Base-by-base conservation (phyloP, 75 land plant species). In the Sequoiadendron giganteum region DNA sequence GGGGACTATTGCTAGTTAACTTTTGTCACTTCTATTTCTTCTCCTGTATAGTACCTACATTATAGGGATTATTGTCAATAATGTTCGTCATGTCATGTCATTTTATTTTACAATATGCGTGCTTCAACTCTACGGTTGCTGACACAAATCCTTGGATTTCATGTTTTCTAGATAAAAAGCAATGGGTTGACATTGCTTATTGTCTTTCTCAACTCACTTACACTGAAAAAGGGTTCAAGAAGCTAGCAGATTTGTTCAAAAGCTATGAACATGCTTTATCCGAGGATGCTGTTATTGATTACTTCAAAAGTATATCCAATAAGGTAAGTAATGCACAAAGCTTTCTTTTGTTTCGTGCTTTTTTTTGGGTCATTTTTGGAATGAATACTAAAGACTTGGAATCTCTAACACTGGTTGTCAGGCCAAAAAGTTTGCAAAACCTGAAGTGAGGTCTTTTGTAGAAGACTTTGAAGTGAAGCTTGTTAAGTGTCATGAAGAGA, bases 391-490 rank as follows among this genome's bases (percentile, higher is more conserved):
- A 43, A 45, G 32, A 10, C 21, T 77, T 80, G 25, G 16, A 85
- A 76, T 68, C 45, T 76, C 25, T 15, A 43, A 32, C 2, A 83
- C 39, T 49, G 47, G 56, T 61, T 49, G 13, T 45, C 94, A 98
- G 99, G 91, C 92, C 8, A 98, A 97, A 87, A 97, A 97, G 87
- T 95, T 97, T 91, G 96, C 95, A 70, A 98, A 97, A 78, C 93
- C 96, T 88, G 99, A 97, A 86, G 87, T 96, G 6, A 97, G 95
- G 90, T 86, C 91, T 7, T 89, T 90, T 85, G 88, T 97, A 72
- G 99, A 97, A 75, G 99, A 98, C 89, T 96, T 98, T 91, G 99
- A 98, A 79, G 93, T 93, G 55, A 97, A 95, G 90, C 89, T 98
- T 47, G 78, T 89, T 48, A 92, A 95, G 81, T 93, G 91, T 55